phyloP scores from a whole-genome alignment of 2,329 filamentous ascomycete species.

The Botrytis porri region DNA sequence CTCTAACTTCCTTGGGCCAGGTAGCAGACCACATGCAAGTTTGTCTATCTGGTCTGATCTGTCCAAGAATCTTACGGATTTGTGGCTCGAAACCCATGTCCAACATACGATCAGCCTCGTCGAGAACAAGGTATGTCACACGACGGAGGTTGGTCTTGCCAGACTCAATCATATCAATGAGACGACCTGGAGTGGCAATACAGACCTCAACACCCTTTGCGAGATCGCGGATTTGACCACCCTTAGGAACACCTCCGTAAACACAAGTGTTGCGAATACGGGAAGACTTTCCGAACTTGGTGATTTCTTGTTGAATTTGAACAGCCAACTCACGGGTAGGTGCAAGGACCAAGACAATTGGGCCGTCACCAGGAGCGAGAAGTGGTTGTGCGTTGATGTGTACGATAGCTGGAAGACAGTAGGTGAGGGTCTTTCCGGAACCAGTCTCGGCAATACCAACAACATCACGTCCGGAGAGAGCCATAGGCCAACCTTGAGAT shows the following conservation, averaged over 20 bases:
- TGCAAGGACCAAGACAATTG: conserved; percentile 92
- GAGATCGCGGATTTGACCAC: conserved; percentile 92
- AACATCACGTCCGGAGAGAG: conserved; percentile 93
- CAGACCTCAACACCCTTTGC: conserved; percentile 95
- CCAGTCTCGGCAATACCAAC: conserved; percentile 99
- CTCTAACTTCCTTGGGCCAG: conserved; percentile 97
- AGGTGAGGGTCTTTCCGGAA: conserved; percentile 97
- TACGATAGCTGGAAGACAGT: conserved; percentile 96
- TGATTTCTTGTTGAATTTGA: conserved; percentile 98
- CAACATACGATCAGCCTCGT: conserved; percentile 98
- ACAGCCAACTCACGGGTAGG: conserved; percentile 97
- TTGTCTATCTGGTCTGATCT: conserved; percentile 97
- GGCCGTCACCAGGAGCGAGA: conserved; percentile 88
- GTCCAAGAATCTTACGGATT: conserved; percentile 96
- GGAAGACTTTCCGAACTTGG: conserved; percentile 97
- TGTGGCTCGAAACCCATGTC: conserved; percentile 99
- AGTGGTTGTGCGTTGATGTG: conserved; percentile 99
- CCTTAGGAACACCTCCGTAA: conserved; percentile 98
- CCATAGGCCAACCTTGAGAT: conserved; percentile 99
- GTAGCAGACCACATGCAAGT: conserved; percentile 99
- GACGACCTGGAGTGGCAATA: conserved; percentile 94
- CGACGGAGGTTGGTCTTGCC: conserved; percentile 97
- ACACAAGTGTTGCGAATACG: conserved; percentile 98
- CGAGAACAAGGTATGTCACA: conserved; percentile 96
- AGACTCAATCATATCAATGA: conserved; percentile 98